Evolutionary conservation across 805 yeast genomes (phyloP), one percentile per base, ranked within the genome.

Genomic region (Clavispora santaluciae): DNA sequence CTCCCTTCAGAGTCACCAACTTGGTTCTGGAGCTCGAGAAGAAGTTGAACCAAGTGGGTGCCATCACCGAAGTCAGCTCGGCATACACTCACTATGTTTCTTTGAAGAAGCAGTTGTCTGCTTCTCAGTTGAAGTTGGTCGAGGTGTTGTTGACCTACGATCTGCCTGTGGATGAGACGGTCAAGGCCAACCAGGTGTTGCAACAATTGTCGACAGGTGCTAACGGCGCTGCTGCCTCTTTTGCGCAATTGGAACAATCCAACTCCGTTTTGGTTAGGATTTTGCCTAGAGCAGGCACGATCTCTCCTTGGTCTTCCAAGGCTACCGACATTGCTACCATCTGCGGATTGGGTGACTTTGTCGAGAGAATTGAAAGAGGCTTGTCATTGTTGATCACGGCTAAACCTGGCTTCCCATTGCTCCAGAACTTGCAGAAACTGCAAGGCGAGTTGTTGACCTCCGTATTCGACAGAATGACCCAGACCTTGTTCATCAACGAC

Each of bases 251-350:
- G 44, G 35, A 17, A 11, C 25, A 39, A 21, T 22, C 41, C 25
- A 41, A 53, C 49, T 66, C 79, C 23, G 75, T 78, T 46, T 66
- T 89, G 49, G 66, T 91, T 35, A 76, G 95, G 60, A 74, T 93
- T 39, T 72, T 89, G 39, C 99, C 99, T 33, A 79, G 98, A 63
- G 71, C 89, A 6, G 99, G 99, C 46, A 93, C 99, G 10, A 91
- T 93, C 50, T 90, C 98, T 20, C 98, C 99, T 24, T 93, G 99
- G 99, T 87, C 96, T 8, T 90, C 98, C 11, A 93, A 93, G 68
- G 99, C 99, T 21, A 90, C 99, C 30, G 91, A 93, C 66, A 93
- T 93, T 51, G 77, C 90, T 39, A 78, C 81, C 42, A 95, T 86
- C 42, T 87, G 96, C 67, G 96, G 96, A 8, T 73, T 93, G 45